phyloP scores from a whole-genome alignment of 805 yeast species.

The Pichia cephalocereana region DNA sequence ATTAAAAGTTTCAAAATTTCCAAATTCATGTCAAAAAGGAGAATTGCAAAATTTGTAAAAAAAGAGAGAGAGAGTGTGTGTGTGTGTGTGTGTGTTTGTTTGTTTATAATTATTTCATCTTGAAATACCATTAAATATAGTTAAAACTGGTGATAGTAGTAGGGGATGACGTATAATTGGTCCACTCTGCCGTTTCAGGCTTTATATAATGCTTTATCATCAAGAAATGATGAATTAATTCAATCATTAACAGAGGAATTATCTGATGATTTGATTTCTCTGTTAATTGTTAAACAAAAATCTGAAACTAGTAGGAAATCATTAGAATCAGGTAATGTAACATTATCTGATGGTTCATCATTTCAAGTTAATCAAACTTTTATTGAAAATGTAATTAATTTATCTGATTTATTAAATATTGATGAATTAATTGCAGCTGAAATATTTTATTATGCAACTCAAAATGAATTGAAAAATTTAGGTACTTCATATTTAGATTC shows the following conservation, averaged over 20 bases:
- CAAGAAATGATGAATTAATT: slow-evolving; percentile 14
- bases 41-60: too few relatives aligned
- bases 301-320: slow-evolving; percentile 37
- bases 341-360: slow-evolving; percentile 46
- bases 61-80: too few relatives aligned
- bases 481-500: slow-evolving; percentile 46
- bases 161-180: slow-evolving; percentile 10
- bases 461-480: slow-evolving; percentile 25
- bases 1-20: too few relatives aligned
- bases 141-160: too few relatives aligned
- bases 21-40: too few relatives aligned
- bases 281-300: slow-evolving; percentile 35
- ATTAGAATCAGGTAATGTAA: slow-evolving; percentile 39
- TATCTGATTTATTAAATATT: slow-evolving; percentile 59
- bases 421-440: slow-evolving; percentile 77
- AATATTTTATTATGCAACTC: slow-evolving; percentile 42
- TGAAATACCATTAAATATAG: too few relatives aligned
- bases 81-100: too few relatives aligned
- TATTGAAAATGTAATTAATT: slow-evolving; percentile 43
- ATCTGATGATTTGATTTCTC: slow-evolving; percentile 33
- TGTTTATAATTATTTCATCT: too few relatives aligned
- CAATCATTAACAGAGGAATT: slow-evolving; percentile 19
- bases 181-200: slow-evolving; percentile 32
- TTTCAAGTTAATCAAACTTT: slow-evolving; percentile 60
- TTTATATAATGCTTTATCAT: slow-evolving; percentile 39